phyloP scores from a whole-genome alignment of 2,329 filamentous ascomycete species.

The Botrytis hyacinthi region DNA sequence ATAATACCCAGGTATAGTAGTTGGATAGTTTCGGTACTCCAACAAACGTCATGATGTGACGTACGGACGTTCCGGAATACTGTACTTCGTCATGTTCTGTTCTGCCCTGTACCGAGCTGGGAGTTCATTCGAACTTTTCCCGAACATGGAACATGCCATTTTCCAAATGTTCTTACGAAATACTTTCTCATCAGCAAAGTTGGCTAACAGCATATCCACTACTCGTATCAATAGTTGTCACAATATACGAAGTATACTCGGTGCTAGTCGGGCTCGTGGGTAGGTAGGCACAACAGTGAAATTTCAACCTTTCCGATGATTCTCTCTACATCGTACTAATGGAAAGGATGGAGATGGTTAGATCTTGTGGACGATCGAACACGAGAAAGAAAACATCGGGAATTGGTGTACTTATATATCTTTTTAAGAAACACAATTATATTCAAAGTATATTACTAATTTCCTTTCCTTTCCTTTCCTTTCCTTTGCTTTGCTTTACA shows the following conservation, averaged over 20 bases:
- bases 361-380: not conserved
- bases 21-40: not conserved
- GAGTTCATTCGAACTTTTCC: not conserved
- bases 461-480: too few species aligned
- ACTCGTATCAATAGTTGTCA: not conserved
- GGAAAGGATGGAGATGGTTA: not conserved
- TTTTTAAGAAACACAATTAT: not conserved
- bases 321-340: not conserved
- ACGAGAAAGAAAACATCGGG: not conserved
- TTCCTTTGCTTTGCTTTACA: too few species aligned
- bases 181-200: not conserved
- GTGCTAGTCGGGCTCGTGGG: not conserved
- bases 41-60: not conserved
- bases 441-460: not conserved
- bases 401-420: not conserved
- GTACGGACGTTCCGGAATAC: not conserved
- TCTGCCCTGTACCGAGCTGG: too few species aligned
- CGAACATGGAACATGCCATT: not conserved
- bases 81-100: not conserved
- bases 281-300: not conserved
- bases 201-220: not conserved
- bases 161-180: not conserved
- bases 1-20: not conserved
- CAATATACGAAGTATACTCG: not conserved
- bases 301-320: not conserved